Conservation (phyloP, 1,139 yeast genomes). For the Yamadazyma spencermartinsiae region DNA sequence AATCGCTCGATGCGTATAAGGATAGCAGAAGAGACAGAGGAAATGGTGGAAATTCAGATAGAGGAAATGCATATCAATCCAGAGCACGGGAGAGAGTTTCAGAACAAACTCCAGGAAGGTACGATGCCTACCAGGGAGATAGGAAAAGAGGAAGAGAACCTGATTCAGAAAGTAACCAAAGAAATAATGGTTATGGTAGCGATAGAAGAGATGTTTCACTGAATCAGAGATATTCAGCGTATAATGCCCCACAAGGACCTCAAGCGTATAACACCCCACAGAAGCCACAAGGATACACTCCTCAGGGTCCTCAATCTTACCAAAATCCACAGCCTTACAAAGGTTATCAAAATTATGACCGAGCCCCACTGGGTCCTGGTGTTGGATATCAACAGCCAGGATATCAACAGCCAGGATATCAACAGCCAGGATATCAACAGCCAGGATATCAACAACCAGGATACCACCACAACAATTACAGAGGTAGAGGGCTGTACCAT, state of each 20-base stretch:
- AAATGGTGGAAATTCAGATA: background rate
- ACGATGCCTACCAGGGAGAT: constrained; percentile 1
- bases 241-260: background rate
- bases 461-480: background rate
- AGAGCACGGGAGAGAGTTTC: background rate
- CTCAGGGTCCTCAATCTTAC: background rate
- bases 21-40: constrained; percentile 15
- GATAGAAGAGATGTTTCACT: background rate
- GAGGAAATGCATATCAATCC: constrained; percentile 2
- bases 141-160: constrained; percentile 1
- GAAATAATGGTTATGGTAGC: background rate
- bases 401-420: background rate
- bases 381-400: background rate
- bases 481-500: background rate
- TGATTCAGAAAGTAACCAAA: background rate
- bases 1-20: constrained; percentile 12
- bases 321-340: background rate
- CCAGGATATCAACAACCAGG: background rate
- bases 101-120: constrained; percentile 1
- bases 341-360: background rate
- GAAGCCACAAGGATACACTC: background rate
- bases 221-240: background rate
- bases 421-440: background rate
- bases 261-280: background rate
- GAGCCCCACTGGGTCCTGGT: too few relatives aligned